phyloP scores from a whole-genome alignment of 2,329 filamentous ascomycete genomes.

The Sarocladiaceae sp. region DNA sequence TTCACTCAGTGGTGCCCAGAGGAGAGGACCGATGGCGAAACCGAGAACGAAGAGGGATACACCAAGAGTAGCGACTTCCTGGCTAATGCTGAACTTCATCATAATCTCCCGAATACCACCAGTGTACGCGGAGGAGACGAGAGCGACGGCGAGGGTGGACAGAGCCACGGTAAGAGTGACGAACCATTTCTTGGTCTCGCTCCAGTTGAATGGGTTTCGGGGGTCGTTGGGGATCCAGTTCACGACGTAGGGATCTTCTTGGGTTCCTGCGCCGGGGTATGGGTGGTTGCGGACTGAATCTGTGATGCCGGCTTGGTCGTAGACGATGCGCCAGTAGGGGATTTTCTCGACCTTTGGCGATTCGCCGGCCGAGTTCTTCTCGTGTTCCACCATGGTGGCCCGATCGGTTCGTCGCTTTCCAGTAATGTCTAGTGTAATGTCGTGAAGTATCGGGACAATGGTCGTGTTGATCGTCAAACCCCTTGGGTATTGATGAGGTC shows the following conservation, averaged over 20 bases:
- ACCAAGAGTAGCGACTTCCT: slow-evolving; percentile 67
- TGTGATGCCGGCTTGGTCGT: slow-evolving; percentile 47
- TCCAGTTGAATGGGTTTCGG: slow-evolving; percentile 58
- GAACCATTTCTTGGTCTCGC: slow-evolving; percentile 54
- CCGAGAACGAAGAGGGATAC: slow-evolving; percentile 56
- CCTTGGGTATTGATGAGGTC: too few species aligned
- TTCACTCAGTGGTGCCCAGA: slow-evolving; percentile 16
- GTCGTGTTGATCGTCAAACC: too few species aligned
- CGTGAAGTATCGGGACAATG: too few species aligned
- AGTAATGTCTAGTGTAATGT: too few species aligned
- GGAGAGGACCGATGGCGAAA: slow-evolving; percentile 28
- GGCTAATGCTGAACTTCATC: slow-evolving; percentile 62
- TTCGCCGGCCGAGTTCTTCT: not conserved
- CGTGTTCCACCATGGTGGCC: not conserved
- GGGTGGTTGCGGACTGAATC: slow-evolving; percentile 43
- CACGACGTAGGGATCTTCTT: slow-evolving; percentile 59
- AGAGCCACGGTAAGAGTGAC: slow-evolving; percentile 56
- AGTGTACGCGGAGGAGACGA: slow-evolving; percentile 59
- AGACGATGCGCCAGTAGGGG: slow-evolving; percentile 4
- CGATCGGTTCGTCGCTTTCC: too few species aligned
- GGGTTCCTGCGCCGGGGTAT: slow-evolving; percentile 56
- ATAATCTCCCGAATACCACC: slow-evolving; percentile 57
- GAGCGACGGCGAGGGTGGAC: slow-evolving; percentile 59
- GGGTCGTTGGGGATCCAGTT: slow-evolving; percentile 61
- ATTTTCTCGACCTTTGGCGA: not conserved